Evolutionary conservation across 345 rosid species (phyloP).

Genomic region (Eucalyptus sp.): DNA sequence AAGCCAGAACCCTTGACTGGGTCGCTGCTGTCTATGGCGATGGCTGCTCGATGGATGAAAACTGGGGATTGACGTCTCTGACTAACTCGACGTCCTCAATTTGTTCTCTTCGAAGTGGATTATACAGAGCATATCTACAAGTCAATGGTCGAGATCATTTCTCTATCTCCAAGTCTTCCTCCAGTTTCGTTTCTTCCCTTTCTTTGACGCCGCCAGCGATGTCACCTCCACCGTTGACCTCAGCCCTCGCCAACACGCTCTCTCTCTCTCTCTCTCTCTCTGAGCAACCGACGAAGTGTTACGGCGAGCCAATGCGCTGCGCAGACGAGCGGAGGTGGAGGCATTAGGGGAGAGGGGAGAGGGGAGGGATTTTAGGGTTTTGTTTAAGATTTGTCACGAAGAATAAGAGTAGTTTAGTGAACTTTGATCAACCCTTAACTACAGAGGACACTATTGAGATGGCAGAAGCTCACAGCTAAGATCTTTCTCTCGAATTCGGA

Average conservation of each 20-base stretch:
- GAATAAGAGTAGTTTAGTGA: not conserved
- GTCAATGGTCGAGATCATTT: not conserved
- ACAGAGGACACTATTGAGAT: not conserved
- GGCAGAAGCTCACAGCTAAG: not conserved
- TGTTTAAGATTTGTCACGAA: not conserved
- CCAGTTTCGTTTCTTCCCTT: not conserved
- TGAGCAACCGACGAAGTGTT: not conserved
- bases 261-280: not conserved
- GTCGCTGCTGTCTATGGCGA: not conserved
- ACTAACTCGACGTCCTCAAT: not conserved
- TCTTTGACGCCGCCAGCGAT: not conserved
- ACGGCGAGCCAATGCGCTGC: not conserved
- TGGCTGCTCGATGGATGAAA: not conserved
- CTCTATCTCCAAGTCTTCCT: not conserved
- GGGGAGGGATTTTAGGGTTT: not conserved
- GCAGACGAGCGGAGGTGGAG: not conserved
- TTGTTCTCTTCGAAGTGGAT: not conserved
- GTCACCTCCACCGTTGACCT: not conserved
- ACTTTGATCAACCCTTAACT: not conserved
- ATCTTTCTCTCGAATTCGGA: not conserved
- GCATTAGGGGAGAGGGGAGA: not conserved
- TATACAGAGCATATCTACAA: not conserved
- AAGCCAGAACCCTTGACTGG: not conserved
- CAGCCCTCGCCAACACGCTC: not conserved
- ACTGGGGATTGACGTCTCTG: not conserved